Evolutionary conservation across 164 flowering plant species (phyloP).

Genomic region (Chimonanthus salicifolius): DNA sequence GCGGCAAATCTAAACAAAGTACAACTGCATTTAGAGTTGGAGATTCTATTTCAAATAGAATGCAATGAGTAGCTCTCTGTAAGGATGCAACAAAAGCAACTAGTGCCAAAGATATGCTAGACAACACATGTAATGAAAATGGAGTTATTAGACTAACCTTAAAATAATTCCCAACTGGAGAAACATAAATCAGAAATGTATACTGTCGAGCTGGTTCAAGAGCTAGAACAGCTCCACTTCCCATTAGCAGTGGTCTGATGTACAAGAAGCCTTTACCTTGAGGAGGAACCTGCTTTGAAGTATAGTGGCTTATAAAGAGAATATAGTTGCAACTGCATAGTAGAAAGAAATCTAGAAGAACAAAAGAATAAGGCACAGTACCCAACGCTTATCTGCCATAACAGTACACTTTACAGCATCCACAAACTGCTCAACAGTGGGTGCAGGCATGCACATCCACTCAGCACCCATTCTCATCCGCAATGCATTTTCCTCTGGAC

Average conservation of each 20-base stretch:
- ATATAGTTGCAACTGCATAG: no score
- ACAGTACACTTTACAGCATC: constrained; percentile 74
- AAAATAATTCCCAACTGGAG: constrained; percentile 89
- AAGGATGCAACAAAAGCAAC: no score
- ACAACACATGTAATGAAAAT: no score
- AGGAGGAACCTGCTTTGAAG: constrained; percentile 65
- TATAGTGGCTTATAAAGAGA: no score
- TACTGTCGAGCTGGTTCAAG: constrained; percentile 77
- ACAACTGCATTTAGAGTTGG: background rate
- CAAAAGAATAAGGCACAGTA: constrained; percentile 11
- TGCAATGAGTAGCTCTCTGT: background rate
- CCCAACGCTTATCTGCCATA: constrained; percentile 78
- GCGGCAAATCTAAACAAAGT: no score
- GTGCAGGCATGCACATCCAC: constrained; percentile 89
- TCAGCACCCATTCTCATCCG: constrained; percentile 80
- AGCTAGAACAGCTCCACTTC: constrained; percentile 74
- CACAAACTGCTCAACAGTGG: constrained; percentile 71
- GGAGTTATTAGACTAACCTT: constrained; percentile 33
- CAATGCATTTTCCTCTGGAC: constrained; percentile 75
- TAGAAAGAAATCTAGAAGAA: no score
- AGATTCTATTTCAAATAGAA: no score
- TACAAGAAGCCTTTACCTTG: constrained; percentile 83
- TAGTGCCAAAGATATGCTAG: no score
- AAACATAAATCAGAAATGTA: constrained; percentile 70
- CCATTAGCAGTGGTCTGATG: constrained; percentile 80